phyloP scores from a whole-genome alignment of 2,329 filamentous ascomycete species.

The Macrophomina tecta region DNA sequence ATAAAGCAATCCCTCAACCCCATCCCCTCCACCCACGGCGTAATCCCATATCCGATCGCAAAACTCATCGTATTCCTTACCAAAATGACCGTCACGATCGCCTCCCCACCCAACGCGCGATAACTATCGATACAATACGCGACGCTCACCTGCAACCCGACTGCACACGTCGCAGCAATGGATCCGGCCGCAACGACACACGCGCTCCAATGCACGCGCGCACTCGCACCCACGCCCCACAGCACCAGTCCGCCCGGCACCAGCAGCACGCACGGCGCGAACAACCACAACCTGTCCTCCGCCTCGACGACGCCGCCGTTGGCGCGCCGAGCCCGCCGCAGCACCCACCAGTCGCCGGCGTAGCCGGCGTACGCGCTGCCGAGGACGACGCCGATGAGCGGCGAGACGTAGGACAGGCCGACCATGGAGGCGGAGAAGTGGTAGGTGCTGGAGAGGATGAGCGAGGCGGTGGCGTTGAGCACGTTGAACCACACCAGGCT shows the following conservation, averaged over 20 bases:
- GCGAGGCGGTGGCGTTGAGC: conserved; percentile 49
- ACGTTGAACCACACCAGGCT: conserved; percentile 53
- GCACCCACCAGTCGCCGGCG: conserved; percentile 43
- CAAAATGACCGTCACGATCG: conserved; percentile 58
- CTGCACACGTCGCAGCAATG: conserved; percentile 51
- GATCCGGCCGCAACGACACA: conserved; percentile 57
- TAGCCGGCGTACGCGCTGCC: conserved; percentile 38
- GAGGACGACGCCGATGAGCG: conserved; percentile 44
- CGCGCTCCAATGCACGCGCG: conserved; percentile 58
- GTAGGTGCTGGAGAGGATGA: conserved; percentile 47
- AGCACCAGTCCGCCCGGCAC: conserved; percentile 54
- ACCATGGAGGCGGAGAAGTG: conserved; percentile 47
- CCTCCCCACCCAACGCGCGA: conserved; percentile 55
- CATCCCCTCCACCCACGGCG: conserved; percentile 52
- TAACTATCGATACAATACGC: conserved; percentile 58
- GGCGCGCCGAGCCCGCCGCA: conserved; percentile 41
- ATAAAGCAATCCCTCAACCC: conserved; percentile 53
- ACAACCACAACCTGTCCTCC: conserved; percentile 50
- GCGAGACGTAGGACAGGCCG: conserved; percentile 45
- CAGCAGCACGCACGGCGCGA: conserved; percentile 47
- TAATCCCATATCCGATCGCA: conserved; percentile 58
- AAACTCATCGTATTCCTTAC: conserved; percentile 59
- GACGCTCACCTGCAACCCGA: conserved; percentile 53
- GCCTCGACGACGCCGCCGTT: conserved; percentile 49
- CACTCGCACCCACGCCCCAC: conserved; percentile 59